Conservation (phyloP, 2,329 filamentous ascomycete species). For the Pseudogymnoascus sp. region DNA sequence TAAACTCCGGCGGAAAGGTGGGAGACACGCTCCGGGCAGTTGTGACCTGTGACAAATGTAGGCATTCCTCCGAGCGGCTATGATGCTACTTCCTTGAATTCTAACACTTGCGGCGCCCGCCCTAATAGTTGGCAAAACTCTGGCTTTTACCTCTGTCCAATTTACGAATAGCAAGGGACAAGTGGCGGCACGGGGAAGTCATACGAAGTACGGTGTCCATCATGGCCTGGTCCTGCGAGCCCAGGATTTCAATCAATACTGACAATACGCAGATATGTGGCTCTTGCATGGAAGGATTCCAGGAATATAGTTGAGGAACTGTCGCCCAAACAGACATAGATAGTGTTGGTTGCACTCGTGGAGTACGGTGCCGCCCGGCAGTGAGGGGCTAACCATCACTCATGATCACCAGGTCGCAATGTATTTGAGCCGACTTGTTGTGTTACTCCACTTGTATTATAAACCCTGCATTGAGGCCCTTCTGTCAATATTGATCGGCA, state of each 20-base stretch:
- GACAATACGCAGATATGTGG: slow-evolving; percentile 26
- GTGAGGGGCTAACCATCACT: neutral
- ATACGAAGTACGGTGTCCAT: slow-evolving; percentile 48
- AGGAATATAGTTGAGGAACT: slow-evolving; percentile 29
- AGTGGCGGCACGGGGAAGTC: slow-evolving; percentile 53
- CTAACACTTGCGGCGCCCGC: neutral
- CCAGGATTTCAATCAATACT: neutral
- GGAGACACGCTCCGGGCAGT: slow-evolving; percentile 50
- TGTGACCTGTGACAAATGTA: slow-evolving; percentile 56
- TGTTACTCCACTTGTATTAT: neutral
- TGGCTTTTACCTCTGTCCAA: slow-evolving; percentile 53
- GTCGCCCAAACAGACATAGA: slow-evolving; percentile 18
- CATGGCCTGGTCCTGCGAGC: neutral
- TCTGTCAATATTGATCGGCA: neutral
- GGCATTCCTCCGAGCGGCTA: slow-evolving; percentile 15
- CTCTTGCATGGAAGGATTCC: slow-evolving; percentile 29
- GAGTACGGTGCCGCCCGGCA: neutral
- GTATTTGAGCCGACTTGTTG: neutral
- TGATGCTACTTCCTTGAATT: slow-evolving; percentile 3
- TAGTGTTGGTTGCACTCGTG: neutral
- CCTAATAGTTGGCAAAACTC: slow-evolving; percentile 49
- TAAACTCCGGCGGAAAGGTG: slow-evolving; percentile 48
- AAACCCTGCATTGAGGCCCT: slow-evolving; percentile 1
- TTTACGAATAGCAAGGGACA: slow-evolving; percentile 54
- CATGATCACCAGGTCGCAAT: neutral